phyloP scores from a whole-genome alignment of 139 green algal species.

The Mychonastes homosphaera region DNA sequence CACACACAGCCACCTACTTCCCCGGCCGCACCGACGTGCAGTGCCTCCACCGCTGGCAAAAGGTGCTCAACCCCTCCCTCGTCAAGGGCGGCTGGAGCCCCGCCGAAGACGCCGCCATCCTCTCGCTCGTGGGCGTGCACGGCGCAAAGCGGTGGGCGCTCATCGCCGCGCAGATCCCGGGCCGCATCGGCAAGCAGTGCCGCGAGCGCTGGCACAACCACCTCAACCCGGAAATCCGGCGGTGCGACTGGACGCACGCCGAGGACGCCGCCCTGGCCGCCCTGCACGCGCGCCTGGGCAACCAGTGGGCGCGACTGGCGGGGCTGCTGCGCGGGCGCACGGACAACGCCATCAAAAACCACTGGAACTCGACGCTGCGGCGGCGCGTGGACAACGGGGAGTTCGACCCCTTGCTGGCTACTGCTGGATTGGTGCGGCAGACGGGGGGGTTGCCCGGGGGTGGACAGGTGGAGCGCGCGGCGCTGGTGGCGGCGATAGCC shows the following conservation, averaged over 20 bases:
- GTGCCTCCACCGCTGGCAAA: constrained; percentile 82
- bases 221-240: constrained; percentile 34
- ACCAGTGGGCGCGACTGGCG: constrained; percentile 67
- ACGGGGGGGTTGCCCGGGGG: no score
- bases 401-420: constrained; percentile 11
- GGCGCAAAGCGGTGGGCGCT: constrained; percentile 57
- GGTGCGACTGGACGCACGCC: constrained; percentile 24
- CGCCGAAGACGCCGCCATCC: constrained; percentile 62
- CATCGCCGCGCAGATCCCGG: constrained; percentile 40
- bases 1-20: constrained; percentile 69
- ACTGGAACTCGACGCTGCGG: constrained; percentile 53
- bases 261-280: constrained; percentile 31
- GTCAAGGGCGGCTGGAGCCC: constrained; percentile 79
- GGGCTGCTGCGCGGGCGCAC: constrained; percentile 49
- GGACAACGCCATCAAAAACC: constrained; percentile 58
- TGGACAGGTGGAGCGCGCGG: no score
- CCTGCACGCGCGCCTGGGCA: constrained; percentile 42
- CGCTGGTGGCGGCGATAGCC: no score
- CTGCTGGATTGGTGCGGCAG: no score
- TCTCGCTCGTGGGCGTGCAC: constrained; percentile 39
- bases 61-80: constrained; percentile 77
- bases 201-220: constrained; percentile 54
- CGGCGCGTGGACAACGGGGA: constrained; percentile 23
- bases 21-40: constrained; percentile 69
- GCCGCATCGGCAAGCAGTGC: constrained; percentile 56